These are phyloP conservation scores for Massarina eburnea DNA, from an alignment of 2,329 filamentous ascomycete genomes.

Conservation along the genomic window DNA sequence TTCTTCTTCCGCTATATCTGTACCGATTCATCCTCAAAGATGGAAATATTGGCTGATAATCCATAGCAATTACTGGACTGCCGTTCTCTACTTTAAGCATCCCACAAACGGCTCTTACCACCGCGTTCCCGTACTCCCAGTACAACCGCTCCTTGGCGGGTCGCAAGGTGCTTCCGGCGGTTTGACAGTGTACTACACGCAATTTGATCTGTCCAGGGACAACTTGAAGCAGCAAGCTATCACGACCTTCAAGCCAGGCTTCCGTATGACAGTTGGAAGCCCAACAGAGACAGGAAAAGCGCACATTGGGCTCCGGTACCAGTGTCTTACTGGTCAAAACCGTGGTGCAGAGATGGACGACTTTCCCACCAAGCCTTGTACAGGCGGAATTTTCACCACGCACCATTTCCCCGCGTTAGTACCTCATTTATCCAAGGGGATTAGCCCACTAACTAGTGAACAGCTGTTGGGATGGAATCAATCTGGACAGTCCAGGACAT, in stretches of 20 bases:
- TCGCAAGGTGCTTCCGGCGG: slow-evolving; percentile 24
- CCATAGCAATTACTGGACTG: slow-evolving; percentile 25
- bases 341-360: slow-evolving; percentile 17
- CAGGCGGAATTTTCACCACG: slow-evolving; percentile 27
- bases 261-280: slow-evolving; percentile 31
- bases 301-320: slow-evolving; percentile 24
- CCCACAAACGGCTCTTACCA: slow-evolving; percentile 31
- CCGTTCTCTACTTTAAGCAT: slow-evolving; percentile 25
- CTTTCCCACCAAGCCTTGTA: slow-evolving; percentile 25
- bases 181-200: slow-evolving; percentile 33
- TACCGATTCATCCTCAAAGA: background rate
- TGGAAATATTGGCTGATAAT: background rate
- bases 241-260: slow-evolving; percentile 25
- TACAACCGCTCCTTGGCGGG: slow-evolving; percentile 27
- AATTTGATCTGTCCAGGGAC: slow-evolving; percentile 34
- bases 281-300: slow-evolving; percentile 30
- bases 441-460: slow-evolving; percentile 1
- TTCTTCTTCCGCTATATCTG: background rate
- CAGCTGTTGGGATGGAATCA: slow-evolving; percentile 50
- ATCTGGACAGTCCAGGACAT: slow-evolving; percentile 56
- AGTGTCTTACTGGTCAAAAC: slow-evolving; percentile 23
- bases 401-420: slow-evolving; percentile 28
- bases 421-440: background rate
- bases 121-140: slow-evolving; percentile 22
- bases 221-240: slow-evolving; percentile 26